Evolutionary conservation across 2,329 filamentous ascomycete species (phyloP), one percentile per base, ranked within the genome.

Genomic region (Microcyclosporella mali): DNA sequence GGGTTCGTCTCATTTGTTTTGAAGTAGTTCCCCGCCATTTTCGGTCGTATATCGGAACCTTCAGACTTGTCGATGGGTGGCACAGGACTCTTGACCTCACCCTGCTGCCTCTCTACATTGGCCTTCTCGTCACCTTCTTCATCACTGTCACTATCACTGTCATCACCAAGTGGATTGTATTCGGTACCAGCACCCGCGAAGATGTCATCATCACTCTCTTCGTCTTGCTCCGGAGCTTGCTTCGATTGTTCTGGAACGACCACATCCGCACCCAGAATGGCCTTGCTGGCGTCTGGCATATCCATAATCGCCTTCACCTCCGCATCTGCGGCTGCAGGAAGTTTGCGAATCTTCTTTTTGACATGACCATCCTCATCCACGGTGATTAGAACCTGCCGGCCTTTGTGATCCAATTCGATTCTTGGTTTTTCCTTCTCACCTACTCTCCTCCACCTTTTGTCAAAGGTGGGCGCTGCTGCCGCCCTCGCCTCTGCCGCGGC

Each of bases 261-360:
- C 18, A 56, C 51, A 41, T 62, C 62, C 14, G 59, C 57, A 17
- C 62, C 62, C 12, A 63, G 54, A 10, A 62, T 53, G 27, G 58
- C 44, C 47, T 47, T 63, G 43, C 52, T 58, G 9, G 42, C 40
- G 42, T 60, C 55, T 17, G 51, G 55, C 47, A 51, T 56, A 15
- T 57, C 45, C 38, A 44, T 43, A 28, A 36, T 33, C 18, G 49
- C 29, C 11, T 43, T 49, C 25, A 56, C 43, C 33, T 64, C 54
- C 14, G 60, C 60, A 11, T 58, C 42, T 61, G 66, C 54, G 64
- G 45, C 35, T 17, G 40, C 37, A 9, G 45, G 65, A 34, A 73
- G 61, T 66, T 78, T 81, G 47, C 74, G 68, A 14, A 78, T 69
- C 58, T 80, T 82, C 47, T 75, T 70, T 62, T 82, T 83, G 40